Evolutionary conservation across 23 red algal species (phyloP).

Genomic region (Agarophyton chilense): DNA sequence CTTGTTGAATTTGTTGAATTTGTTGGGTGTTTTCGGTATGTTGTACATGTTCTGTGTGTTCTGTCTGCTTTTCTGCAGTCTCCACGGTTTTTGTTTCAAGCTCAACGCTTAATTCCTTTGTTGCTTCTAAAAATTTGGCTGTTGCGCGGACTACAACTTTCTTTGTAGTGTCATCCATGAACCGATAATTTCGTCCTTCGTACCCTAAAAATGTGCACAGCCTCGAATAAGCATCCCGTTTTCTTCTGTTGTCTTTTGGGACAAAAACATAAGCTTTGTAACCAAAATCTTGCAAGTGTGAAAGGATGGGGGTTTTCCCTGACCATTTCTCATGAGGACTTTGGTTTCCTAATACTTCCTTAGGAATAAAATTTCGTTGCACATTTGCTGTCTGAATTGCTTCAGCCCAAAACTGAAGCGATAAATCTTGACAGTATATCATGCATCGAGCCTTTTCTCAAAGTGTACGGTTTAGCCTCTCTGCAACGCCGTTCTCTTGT

Average conservation of each 20-base stretch:
- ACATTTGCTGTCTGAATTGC: background rate
- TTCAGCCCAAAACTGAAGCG: no score
- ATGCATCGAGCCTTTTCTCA: no score
- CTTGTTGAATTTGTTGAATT: no score
- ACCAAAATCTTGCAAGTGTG: background rate
- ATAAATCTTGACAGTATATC: no score
- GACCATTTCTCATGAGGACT: conserved; percentile 13
- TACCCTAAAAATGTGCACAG: no score
- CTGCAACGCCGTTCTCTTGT: no score
- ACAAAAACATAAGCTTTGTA: conserved; percentile 14
- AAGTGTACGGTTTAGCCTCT: no score
- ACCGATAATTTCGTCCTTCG: background rate
- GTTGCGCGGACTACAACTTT: background rate
- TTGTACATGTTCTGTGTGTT: background rate
- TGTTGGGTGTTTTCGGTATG: no score
- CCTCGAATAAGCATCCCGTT: no score
- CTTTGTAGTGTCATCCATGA: background rate
- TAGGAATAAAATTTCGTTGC: background rate
- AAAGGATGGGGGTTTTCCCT: background rate
- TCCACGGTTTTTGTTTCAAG: background rate
- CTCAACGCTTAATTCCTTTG: background rate
- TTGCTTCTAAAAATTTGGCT: background rate
- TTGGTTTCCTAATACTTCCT: background rate
- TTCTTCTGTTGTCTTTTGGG: no score
- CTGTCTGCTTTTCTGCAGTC: background rate